Conservation (phyloP, 495 filamentous ascomycete species). For the Poronia punctata region DNA sequence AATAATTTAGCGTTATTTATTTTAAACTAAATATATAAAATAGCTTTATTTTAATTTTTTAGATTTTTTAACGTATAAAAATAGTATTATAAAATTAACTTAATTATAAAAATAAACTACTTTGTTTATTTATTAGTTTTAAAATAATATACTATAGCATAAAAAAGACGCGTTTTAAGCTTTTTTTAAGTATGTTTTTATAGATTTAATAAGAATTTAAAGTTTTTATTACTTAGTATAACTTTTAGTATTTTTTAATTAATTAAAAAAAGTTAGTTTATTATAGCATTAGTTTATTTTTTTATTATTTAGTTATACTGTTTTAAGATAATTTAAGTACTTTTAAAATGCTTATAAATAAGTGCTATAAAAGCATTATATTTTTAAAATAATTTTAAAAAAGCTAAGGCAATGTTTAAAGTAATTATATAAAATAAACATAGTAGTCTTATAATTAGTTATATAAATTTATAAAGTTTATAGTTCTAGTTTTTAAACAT, state of each 20-base stretch:
- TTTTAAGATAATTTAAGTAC: background rate
- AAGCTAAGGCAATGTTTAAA: background rate
- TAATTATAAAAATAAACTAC: slow-evolving; percentile 4
- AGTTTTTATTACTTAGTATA: background rate
- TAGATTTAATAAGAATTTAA: background rate
- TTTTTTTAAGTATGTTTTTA: background rate
- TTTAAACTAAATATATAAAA: slow-evolving; percentile 2
- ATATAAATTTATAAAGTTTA: slow-evolving; percentile 1
- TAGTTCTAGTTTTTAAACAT: background rate
- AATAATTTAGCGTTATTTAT: background rate
- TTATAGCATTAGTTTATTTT: background rate
- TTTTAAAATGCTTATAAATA: slow-evolving; percentile 1
- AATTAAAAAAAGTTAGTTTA: background rate
- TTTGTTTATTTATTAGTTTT: slow-evolving; percentile 1
- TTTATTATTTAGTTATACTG: background rate
- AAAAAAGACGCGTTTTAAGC: background rate
- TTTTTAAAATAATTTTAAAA: background rate
- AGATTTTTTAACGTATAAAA: background rate
- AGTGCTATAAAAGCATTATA: background rate
- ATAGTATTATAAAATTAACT: slow-evolving; percentile 3
- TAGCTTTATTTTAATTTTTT: background rate
- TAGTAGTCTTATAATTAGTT: background rate
- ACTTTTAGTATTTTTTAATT: background rate
- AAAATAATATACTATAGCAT: slow-evolving; percentile 1
- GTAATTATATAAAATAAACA: slow-evolving; percentile 3